These are phyloP conservation scores for Nemania serpens DNA, from an alignment of 2,329 filamentous ascomycete species.

Conservation along the genomic window DNA sequence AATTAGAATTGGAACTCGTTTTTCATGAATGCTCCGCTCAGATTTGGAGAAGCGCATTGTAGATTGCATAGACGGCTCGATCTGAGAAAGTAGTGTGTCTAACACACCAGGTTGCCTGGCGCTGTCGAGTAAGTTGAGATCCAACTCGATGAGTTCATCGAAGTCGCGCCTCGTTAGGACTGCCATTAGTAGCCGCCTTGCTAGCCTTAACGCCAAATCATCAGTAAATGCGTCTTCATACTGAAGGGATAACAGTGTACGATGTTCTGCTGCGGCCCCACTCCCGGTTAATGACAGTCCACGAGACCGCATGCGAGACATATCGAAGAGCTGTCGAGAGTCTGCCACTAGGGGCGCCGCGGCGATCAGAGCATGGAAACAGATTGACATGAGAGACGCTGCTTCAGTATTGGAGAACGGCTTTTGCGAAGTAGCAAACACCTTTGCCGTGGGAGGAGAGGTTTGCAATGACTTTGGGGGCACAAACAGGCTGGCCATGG, in stretches of 20 bases:
- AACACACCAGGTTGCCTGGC: slow-evolving; percentile 49
- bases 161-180: slow-evolving; percentile 59
- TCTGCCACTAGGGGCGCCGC: slow-evolving; percentile 57
- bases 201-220: slow-evolving; percentile 62
- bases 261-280: slow-evolving; percentile 52
- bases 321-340: slow-evolving; percentile 56
- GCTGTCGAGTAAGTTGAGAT: slow-evolving; percentile 43
- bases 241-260: slow-evolving; percentile 57
- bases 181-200: slow-evolving; percentile 61
- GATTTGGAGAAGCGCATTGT: slow-evolving; percentile 54
- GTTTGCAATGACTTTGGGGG: slow-evolving; percentile 53
- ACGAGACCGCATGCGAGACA: slow-evolving; percentile 64
- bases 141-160: slow-evolving; percentile 48
- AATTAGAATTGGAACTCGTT: slow-evolving; percentile 59
- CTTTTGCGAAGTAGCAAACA: slow-evolving; percentile 43
- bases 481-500: slow-evolving; percentile 61
- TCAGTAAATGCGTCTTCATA: slow-evolving; percentile 68
- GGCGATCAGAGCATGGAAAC: slow-evolving; percentile 65
- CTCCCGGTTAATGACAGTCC: slow-evolving; percentile 55
- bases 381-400: slow-evolving; percentile 61
- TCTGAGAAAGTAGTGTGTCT: slow-evolving; percentile 55
- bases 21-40: slow-evolving; percentile 61
- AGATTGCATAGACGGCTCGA: slow-evolving; percentile 56
- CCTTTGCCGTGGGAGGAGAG: slow-evolving; percentile 45
- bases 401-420: slow-evolving; percentile 55